These are phyloP conservation scores for Dothideomycetes sp. DNA, from an alignment of 2,329 filamentous ascomycete genomes.

Conservation along the genomic window DNA sequence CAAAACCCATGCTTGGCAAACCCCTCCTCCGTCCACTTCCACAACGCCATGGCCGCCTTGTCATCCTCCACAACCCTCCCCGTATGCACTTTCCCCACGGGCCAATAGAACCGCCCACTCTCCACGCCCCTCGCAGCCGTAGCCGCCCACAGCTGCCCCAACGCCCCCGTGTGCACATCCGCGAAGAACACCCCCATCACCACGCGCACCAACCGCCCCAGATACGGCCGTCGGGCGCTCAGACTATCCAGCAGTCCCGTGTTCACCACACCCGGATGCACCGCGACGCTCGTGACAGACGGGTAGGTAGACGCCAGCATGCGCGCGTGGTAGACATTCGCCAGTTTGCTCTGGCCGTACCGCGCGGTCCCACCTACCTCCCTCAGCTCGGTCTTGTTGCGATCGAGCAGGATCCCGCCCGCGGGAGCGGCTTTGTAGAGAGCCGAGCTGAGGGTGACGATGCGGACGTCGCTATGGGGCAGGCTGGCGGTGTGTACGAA, in stretches of 20 bases:
- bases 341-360: constrained; percentile 38
- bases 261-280: constrained; percentile 32
- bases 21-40: constrained; percentile 21
- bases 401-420: constrained; percentile 16
- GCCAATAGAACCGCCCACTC: constrained; percentile 27
- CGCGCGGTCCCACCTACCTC: constrained; percentile 18
- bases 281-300: constrained; percentile 22
- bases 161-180: constrained; percentile 15
- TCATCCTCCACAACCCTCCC: constrained; percentile 19
- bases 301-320: constrained; percentile 30
- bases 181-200: constrained; percentile 8
- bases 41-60: constrained; percentile 21
- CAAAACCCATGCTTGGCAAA: constrained; percentile 7
- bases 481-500: constrained; percentile 15
- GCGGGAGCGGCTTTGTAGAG: constrained; percentile 13
- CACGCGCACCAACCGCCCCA: background rate
- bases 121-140: constrained; percentile 12
- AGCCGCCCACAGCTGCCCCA: constrained; percentile 18
- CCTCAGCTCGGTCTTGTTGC: constrained; percentile 16
- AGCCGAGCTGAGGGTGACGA: constrained; percentile 19
- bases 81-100: constrained; percentile 20
- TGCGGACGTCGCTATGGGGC: constrained; percentile 15
- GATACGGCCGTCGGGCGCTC: constrained; percentile 10
- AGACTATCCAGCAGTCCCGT: constrained; percentile 23
- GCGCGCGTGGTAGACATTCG: constrained; percentile 33